phyloP scores from a whole-genome alignment of 2,329 filamentous ascomycete species.

The Diaporthe nobilis region DNA sequence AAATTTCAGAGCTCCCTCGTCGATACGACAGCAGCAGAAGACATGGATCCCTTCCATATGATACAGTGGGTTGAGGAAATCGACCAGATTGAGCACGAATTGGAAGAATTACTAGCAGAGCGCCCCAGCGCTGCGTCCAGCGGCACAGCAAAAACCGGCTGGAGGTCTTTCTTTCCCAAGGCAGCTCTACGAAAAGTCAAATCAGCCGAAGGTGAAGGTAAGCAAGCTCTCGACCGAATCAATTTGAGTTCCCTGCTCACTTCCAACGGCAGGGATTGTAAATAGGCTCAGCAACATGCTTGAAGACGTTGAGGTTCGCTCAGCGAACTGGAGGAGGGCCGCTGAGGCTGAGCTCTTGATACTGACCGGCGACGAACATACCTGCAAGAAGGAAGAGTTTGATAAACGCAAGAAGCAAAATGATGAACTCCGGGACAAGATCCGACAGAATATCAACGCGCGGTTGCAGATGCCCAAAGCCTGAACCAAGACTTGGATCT shows the following conservation, averaged over 20 bases:
- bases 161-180: background rate
- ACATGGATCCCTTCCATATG: background rate
- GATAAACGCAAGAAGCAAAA: background rate
- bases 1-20: background rate
- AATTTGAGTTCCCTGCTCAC: background rate
- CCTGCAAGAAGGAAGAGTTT: background rate
- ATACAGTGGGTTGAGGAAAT: background rate
- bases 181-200: background rate
- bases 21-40: background rate
- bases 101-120: background rate
- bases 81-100: background rate
- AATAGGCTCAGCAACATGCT: background rate
- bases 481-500: background rate
- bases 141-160: background rate
- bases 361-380: background rate
- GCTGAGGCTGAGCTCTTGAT: background rate
- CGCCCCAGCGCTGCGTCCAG: background rate
- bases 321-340: background rate
- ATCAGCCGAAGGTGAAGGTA: background rate
- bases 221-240: background rate
- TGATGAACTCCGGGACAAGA: background rate
- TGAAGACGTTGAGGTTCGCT: background rate
- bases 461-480: background rate
- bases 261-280: background rate
- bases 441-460: background rate